These are phyloP conservation scores for Russula griseocarnosa DNA, from an alignment of 768 basidiomycete species.

Conservation along the genomic window DNA sequence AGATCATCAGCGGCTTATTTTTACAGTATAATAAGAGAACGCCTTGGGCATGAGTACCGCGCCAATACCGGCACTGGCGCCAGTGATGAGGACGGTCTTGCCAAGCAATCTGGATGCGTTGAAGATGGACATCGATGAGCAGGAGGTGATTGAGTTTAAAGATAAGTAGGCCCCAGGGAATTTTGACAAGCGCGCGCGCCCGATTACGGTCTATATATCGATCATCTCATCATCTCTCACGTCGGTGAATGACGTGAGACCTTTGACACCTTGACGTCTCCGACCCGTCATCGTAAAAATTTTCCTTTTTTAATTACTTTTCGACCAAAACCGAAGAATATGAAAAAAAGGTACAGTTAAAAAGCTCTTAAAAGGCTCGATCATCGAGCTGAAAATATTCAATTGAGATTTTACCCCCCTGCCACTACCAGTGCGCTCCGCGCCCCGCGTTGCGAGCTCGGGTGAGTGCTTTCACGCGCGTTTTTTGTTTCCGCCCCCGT, in stretches of 20 bases:
- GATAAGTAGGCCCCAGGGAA: too few relatives aligned
- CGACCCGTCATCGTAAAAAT: background rate
- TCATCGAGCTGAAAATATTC: background rate
- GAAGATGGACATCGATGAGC: conserved; percentile 66
- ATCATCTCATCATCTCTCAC: too few relatives aligned
- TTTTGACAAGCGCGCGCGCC: too few relatives aligned
- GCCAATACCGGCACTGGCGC: conserved; percentile 87
- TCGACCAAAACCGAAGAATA: background rate
- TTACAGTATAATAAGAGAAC: background rate
- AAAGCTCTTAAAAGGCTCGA: background rate
- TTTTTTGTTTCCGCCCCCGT: background rate
- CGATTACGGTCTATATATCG: too few relatives aligned
- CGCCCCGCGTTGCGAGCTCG: background rate
- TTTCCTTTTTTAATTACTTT: background rate
- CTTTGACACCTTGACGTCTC: background rate
- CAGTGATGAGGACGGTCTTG: conserved; percentile 85
- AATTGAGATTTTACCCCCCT: background rate
- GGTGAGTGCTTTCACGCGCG: background rate
- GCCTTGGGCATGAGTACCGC: conserved; percentile 49
- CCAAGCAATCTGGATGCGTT: conserved; percentile 73
- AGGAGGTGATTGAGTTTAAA: background rate
- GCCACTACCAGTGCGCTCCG: too few relatives aligned
- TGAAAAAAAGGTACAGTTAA: background rate
- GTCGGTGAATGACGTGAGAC: too few relatives aligned
- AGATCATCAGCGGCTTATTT: background rate